A percentile compares a stretch with the other conserved stretches of the same genome.
phyloP scores from a whole-genome alignment of 352 stramenopile genomes.

The Plasmopara viticola region DNA sequence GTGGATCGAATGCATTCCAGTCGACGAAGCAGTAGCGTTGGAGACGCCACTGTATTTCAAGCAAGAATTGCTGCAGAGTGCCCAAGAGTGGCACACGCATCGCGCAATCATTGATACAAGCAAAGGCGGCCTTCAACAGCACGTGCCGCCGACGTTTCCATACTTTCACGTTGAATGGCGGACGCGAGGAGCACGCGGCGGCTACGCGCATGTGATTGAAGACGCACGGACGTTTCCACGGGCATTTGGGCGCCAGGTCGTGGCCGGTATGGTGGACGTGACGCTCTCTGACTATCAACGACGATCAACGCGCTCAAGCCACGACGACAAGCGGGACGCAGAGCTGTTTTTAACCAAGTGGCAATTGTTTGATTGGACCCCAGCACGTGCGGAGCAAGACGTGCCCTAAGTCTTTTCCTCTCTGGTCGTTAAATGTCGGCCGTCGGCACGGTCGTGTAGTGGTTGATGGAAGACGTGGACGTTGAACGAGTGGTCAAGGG shows the following conservation, averaged over 20 bases:
- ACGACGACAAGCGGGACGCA: constrained; percentile 59
- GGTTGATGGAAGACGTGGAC: constrained; percentile 44
- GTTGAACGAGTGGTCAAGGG: constrained; percentile 34
- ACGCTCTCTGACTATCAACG: constrained; percentile 15
- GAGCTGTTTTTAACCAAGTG: constrained; percentile 58
- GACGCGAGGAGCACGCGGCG: constrained; percentile 26
- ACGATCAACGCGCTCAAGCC: constrained; percentile 19
- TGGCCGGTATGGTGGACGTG: constrained; percentile 70
- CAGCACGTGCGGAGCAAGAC: constrained; percentile 58
- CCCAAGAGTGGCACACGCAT: constrained; percentile 76
- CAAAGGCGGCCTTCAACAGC: constrained; percentile 47
- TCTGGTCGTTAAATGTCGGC: constrained; percentile 41
- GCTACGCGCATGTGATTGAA: constrained; percentile 80
- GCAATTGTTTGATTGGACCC: constrained; percentile 70
- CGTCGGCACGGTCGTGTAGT: constrained; percentile 50
- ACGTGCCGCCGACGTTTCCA: constrained; percentile 68
- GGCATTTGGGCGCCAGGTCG: constrained; percentile 73
- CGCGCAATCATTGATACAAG: constrained; percentile 77
- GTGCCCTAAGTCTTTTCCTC: background rate
- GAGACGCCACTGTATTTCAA: constrained; percentile 80
- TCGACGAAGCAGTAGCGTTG: constrained; percentile 48
- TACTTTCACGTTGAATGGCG: constrained; percentile 85
- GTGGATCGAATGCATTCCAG: constrained; percentile 73
- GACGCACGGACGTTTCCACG: constrained; percentile 66
- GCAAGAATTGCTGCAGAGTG: constrained; percentile 69